Evolutionary conservation across 306 rosid genomes (phyloP), one percentile per base, ranked within the genome.

Genomic region (Abrus pulchellus): DNA sequence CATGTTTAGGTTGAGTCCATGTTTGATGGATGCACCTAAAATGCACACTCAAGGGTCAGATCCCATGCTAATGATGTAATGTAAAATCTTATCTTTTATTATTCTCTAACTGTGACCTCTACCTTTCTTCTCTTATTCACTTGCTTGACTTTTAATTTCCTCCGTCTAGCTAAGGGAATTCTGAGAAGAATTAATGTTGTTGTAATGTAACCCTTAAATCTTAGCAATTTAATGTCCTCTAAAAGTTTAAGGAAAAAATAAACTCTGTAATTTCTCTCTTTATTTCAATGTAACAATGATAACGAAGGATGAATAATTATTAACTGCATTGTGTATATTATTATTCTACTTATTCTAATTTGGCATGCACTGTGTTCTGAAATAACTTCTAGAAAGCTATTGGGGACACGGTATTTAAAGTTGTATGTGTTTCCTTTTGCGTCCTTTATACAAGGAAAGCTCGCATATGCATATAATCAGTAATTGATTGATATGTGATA

Each of bases 1-100:
- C 86, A 91, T 91, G 97, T 91, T 91, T 53, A 85, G 92, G 88
- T 76, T 91, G 74, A 91, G 93, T 72, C 93, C 93, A 0, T 85
- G 88, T 10, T 75, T 84, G 56, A 83, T 87, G 88, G 76, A 55
- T 14, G 45, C 55, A 53, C 71, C 71, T 20, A 65, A 65, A 65
- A n/a, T 65, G 5, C 36, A 11, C 29, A 62, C 68, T 61, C 66
- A 20, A 55, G 61, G 56, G 36, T 54, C 38, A 8, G 85, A 83
- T 30, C 49, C 74, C 1, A 67, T 64, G 57, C 50, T 63, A 45
- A 66, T 80, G 79, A 76, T 55, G 53, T 50, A 40, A 4, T 36
- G 40, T 36, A 36, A 36, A 36, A 4, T 36, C 40, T 36, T 4
- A 2, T 36, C n/a, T 36, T 5, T 5, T 0, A 3, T 5, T 30